These are phyloP conservation scores for Acacia melanoxylon DNA, from an alignment of 306 rosid genomes.

Conservation along the genomic window DNA sequence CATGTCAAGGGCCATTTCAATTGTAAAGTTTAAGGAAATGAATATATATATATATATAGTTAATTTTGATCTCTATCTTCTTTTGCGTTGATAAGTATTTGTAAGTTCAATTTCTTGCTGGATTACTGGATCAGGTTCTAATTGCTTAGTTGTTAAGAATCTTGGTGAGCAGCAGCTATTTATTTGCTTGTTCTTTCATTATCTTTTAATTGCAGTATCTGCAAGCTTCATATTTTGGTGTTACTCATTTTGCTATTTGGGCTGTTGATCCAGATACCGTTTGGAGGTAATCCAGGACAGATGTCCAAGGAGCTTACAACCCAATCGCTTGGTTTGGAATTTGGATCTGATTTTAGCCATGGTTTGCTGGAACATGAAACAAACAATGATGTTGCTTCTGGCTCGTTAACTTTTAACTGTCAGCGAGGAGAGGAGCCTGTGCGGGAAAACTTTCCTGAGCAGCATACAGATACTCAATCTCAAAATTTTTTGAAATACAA, in stretches of 20 bases:
- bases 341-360: slow-evolving; percentile 35
- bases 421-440: slow-evolving; percentile 41
- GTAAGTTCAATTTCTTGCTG: neutral
- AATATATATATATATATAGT: neutral
- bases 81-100: neutral
- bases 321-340: slow-evolving; percentile 51
- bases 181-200: slow-evolving; percentile 16
- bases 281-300: slow-evolving; percentile 49
- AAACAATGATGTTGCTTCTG: slow-evolving; percentile 36
- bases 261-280: slow-evolving; percentile 53
- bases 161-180: neutral
- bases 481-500: slow-evolving; percentile 34
- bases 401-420: slow-evolving; percentile 32
- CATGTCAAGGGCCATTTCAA: neutral
- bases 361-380: slow-evolving; percentile 33
- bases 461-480: slow-evolving; percentile 45
- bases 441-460: slow-evolving; percentile 40
- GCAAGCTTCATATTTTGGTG: slow-evolving; percentile 1
- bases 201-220: slow-evolving; percentile 13
- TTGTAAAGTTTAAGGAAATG: neutral
- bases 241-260: slow-evolving; percentile 31
- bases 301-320: slow-evolving; percentile 44
- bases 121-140: slow-evolving; percentile 4
- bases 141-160: neutral
- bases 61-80: neutral